These are phyloP conservation scores for Salix viminalis DNA, from an alignment of 345 rosid species.

Conservation along the genomic window DNA sequence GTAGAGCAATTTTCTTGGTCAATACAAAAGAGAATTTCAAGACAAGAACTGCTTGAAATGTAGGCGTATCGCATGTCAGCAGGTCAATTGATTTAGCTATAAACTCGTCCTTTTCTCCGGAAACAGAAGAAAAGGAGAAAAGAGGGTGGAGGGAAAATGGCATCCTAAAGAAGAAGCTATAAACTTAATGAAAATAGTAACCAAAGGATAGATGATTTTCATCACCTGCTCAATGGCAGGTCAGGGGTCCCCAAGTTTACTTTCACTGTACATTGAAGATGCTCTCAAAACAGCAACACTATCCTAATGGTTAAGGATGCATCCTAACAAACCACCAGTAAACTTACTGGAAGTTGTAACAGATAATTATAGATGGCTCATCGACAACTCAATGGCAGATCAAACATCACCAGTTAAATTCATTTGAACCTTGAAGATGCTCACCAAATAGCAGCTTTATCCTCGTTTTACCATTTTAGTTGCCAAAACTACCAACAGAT, in stretches of 20 bases:
- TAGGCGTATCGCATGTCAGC: not conserved
- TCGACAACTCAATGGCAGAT: too few relatives aligned
- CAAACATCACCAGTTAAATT: too few relatives aligned
- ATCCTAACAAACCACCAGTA: not conserved
- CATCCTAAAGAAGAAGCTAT: not conserved
- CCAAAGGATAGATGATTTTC: not conserved
- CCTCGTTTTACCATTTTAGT: too few relatives aligned
- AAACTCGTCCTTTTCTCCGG: not conserved
- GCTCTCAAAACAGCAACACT: not conserved
- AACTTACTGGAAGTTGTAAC: too few relatives aligned
- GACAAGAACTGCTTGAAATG: too few relatives aligned
- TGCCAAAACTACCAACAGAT: too few relatives aligned
- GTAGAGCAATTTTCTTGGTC: not conserved
- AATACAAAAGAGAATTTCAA: not conserved
- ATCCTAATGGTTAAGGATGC: not conserved
- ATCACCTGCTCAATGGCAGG: not conserved
- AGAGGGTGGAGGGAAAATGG: not conserved
- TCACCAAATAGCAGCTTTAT: too few relatives aligned
- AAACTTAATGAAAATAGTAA: not conserved
- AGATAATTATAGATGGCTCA: too few relatives aligned
- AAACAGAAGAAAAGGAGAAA: not conserved
- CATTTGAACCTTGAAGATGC: too few relatives aligned
- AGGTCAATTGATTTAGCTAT: not conserved
- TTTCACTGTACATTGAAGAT: not conserved
- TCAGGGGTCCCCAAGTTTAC: not conserved